Evolutionary conservation across 139 green algal species (phyloP).

Genomic region (Ostreobium quekettii): DNA sequence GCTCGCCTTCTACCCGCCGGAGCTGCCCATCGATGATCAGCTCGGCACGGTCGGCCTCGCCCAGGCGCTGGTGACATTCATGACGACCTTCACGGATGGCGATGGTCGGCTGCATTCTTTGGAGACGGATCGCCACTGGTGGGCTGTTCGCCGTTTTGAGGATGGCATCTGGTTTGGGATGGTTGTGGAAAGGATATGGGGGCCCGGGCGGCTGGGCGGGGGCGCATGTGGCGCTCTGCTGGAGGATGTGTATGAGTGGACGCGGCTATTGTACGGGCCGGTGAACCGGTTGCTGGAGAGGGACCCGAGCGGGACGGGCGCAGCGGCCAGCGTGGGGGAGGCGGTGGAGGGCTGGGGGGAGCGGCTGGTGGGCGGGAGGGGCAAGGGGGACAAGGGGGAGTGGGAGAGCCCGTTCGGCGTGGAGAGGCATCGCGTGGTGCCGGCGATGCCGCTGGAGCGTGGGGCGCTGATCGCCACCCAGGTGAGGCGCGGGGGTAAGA

Average conservation of each 20-base stretch:
- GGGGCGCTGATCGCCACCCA: conserved; percentile 1
- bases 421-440: neutral
- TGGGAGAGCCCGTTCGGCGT: conserved; percentile 5
- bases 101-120: conserved; percentile 5
- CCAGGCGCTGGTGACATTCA: conserved; percentile 6
- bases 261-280: conserved; percentile 3
- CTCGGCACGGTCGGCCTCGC: conserved; percentile 9
- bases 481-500: too few species aligned
- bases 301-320: conserved; percentile 1
- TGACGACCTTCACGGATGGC: conserved; percentile 5
- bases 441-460: neutral
- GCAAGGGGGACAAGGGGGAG: neutral
- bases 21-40: conserved; percentile 3
- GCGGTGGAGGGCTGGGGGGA: conserved; percentile 12
- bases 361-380: neutral
- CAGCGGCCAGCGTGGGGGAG: neutral
- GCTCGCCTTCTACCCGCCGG: conserved; percentile 8
- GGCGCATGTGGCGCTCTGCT: neutral
- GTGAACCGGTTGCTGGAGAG: conserved; percentile 4
- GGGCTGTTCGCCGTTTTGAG: conserved; percentile 13
- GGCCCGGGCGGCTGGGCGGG: neutral
- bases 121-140: conserved; percentile 14
- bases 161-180: conserved; percentile 9
- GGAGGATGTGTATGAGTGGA: conserved; percentile 5
- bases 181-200: neutral